Evolutionary conservation across 495 filamentous ascomycete species (phyloP), one percentile per base, ranked within the genome.

Genomic region (Sabuloglossum arenarium): DNA sequence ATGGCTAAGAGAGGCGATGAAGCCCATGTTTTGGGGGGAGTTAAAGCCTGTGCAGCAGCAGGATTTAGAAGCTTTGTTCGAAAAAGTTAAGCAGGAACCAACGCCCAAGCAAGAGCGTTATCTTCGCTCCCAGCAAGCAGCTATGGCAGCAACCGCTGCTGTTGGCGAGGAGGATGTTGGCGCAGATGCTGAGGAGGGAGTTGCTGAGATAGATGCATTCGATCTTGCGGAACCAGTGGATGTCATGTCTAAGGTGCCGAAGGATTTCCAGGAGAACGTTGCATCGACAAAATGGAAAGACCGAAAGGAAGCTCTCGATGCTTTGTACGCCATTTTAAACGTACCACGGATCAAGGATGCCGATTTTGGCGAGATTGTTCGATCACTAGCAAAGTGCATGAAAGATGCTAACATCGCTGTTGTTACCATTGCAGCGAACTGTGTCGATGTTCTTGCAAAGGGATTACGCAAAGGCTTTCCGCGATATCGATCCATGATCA

Each of bases 391-490:
- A 28, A 97, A 96, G 66, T 86, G 78, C 61, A 97, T 97, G 90
- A 97, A 97, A 66, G 93, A 99, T 64, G 91, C 93, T 51, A 99
- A 99, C 63, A 82, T 99, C 62, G 85, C 86, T 8, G 91, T 97
- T 45, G 93, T 94, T 30, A 90, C 85, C 0, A 81, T 88, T 49
- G 91, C 93, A 10, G 90, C 89, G 19, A 91, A 96, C 64, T 96
- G 91, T 66, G 82, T 95, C 37, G 90, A 96, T 60, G 71, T 85
- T 9, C 70, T 97, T n/a, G 91, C 89, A 11, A 94, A 87, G 64
- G 93, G 93, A 19, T 65, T 97, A 53, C 79, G 87, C 34, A 80
- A 75, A 58, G 71, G 76, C 19, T 97, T 94, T 65, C 71, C 71
- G 56, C 94, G 87, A 66, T 84, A 97, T 64, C 79, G 88, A 53